Conservation (phyloP, 805 yeast genomes). For the Martiniozyma abietophila region DNA sequence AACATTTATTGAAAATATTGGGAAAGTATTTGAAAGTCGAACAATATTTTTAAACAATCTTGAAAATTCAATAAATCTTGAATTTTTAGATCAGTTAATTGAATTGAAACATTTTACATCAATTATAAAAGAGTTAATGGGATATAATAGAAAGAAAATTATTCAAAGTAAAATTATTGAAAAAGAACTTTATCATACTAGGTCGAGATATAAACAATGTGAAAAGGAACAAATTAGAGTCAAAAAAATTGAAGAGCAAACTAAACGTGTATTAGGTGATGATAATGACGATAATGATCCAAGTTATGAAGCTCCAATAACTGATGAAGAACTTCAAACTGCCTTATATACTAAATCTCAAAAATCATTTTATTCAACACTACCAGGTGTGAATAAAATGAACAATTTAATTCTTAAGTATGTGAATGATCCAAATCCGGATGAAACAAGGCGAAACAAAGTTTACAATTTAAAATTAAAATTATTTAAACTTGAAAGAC, state of each 20-base stretch:
- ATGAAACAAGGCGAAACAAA: constrained; percentile 26
- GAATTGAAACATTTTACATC: constrained; percentile 27
- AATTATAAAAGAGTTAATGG: constrained; percentile 25
- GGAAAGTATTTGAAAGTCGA: constrained; percentile 74
- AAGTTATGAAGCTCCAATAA: constrained; percentile 19
- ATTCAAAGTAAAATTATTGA: constrained; percentile 24
- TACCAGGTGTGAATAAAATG: constrained; percentile 29
- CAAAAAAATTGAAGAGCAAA: constrained; percentile 24
- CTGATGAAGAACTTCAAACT: constrained; percentile 26
- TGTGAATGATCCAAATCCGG: constrained; percentile 27
- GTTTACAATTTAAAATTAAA: constrained; percentile 22
- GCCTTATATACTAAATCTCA: constrained; percentile 23
- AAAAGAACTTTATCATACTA: constrained; percentile 19
- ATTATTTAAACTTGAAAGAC: constrained; percentile 25
- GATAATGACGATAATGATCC: constrained; percentile 8
- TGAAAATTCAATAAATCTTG: constrained; percentile 21
- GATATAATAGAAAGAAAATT: constrained; percentile 27
- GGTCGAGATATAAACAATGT: constrained; percentile 19
- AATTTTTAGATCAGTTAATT: constrained; percentile 26
- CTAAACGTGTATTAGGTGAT: constrained; percentile 19
- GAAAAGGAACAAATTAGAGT: constrained; percentile 25
- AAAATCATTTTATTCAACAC: constrained; percentile 23
- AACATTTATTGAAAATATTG: constrained; percentile 58
- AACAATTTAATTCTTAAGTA: constrained; percentile 27
- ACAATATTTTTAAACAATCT: constrained; percentile 42